Evolutionary conservation across 371 early-diverging fungal species (phyloP), one percentile per base, ranked within the genome.

Genomic region (Batrachochytrium dendrobatidis): DNA sequence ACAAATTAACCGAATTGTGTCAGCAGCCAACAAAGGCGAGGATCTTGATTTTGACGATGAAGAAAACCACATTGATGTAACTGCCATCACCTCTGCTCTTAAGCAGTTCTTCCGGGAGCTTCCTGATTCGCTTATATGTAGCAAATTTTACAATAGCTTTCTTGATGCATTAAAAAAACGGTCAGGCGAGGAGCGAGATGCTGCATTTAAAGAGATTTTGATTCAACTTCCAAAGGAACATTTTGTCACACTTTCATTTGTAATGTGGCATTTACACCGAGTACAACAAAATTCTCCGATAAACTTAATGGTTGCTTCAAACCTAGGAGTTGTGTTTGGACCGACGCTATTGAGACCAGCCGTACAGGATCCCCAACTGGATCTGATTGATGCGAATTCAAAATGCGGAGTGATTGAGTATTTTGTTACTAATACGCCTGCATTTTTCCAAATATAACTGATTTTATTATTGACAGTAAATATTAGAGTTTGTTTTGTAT

Each of bases 311-410:
- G 84, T 83, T 15, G 69, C 91, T 25, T 86, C 87, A 62, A 95
- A 94, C 52, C 62, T 95, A 29, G 89, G 91, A 5, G 92, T 94
- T 0, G 91, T 95, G 39, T 92, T 95, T 82, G 95, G 93, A 0
- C 95, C 94, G 0, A 92, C 90, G 6, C 69, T 95, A n/a, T 73
- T 95, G 70, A 81, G 87, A 2, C 53, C 84, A 58, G 73, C 72
- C 17, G 77, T 60, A 34, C 52, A 35, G 34, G 66, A 86, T 50
- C 76, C 84, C 20, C 73, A 71, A 22, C 65, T 74, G 20, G 94
- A 94, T 59, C 73, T 93, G 54, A 67, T 82, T 28, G 89, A 92
- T 49, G 89, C 90, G 86, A 79, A 80, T 3, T 69, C 75, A 29
- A 92, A 90, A 67, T 89, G 87, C 65, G 68, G 76, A 44, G 71